Conservation (phyloP, 768 basidiomycete species). For the Pulveroboletus ravenelii region DNA sequence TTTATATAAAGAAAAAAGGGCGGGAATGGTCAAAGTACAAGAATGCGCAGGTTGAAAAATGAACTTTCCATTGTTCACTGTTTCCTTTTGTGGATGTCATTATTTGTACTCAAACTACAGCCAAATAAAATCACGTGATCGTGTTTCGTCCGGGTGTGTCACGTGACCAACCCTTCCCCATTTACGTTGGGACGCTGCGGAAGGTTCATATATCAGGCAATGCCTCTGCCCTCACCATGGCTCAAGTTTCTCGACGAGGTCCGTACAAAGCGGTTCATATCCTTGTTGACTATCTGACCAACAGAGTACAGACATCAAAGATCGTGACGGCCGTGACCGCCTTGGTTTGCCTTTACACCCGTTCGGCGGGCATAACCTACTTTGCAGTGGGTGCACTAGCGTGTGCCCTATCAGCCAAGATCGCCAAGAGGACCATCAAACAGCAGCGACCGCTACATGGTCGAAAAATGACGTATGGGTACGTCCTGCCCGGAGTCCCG, state of each 20-base stretch:
- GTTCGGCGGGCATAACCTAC: constrained; percentile 58
- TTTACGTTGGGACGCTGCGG: too few relatives aligned
- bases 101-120: constrained; percentile 25
- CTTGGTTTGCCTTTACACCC: constrained; percentile 49
- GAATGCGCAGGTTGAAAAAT: constrained; percentile 27
- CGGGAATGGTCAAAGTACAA: constrained; percentile 1
- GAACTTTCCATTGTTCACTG: constrained; percentile 20
- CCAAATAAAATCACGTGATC: constrained; percentile 33
- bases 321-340: constrained; percentile 52
- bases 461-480: constrained; percentile 67
- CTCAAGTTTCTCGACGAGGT: constrained; percentile 33
- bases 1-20: constrained; percentile 7
- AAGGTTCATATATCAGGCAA: neutral
- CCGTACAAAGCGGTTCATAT: neutral
- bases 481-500: constrained; percentile 14
- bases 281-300: constrained; percentile 3
- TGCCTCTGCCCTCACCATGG: constrained; percentile 18
- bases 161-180: neutral
- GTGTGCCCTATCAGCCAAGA: constrained; percentile 56
- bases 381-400: constrained; percentile 53
- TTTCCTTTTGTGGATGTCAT: constrained; percentile 21
- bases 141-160: constrained; percentile 20
- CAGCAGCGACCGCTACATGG: constrained; percentile 56
- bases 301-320: constrained; percentile 48
- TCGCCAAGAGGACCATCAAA: constrained; percentile 54